Evolutionary conservation across 2,329 filamentous ascomycete species (phyloP), one percentile per base, ranked within the genome.

Genomic region (Exophiala viscosa): DNA sequence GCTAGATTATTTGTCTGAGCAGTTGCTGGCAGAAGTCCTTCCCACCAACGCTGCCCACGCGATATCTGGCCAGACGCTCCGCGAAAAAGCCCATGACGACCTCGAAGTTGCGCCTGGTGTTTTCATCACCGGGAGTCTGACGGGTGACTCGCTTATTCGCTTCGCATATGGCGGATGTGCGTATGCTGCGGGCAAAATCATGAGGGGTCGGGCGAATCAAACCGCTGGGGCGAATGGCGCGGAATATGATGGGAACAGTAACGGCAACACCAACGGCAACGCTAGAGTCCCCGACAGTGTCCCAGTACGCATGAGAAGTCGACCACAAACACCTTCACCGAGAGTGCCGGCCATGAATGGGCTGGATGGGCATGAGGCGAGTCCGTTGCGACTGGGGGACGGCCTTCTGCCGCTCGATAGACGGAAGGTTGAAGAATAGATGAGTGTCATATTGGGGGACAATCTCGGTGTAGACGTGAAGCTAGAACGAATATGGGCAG

Each of bases 101-200:
- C 66, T 82, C 13, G 77, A 84, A 64, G 69, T 83, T 28, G 74
- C 78, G 0, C 70, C 66, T 1, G 67, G 74, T 39, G 70, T 83
- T 28, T 83, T 81, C 63, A 74, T 80, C 39, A 77, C 79, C 34
- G 81, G 81, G 9, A 83, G 80, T 57, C 61, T 84, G 45, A 81
- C 80, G 0, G 81, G 81, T 3, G 81, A 84, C 63, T 82, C 80
- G 2, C 69, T 84, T 3, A 77, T 84, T 20, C 71, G 81, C 1
- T 82, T 82, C 60, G 78, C 79, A 7, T 79, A 82, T 23, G 81
- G 81, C 2, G 77, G 80, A 4, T 83, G 81, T 58, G 75, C 79
- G 6, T 79, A 78, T 60, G 73, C 77, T 3, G 81, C 80, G 3
- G 76, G 79, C 3, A 76, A 73, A 55, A 73, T 83, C 15, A 70